Evolutionary conservation across 768 basidiomycete genomes (phyloP).

Genomic region (Psilocybe azurescens): DNA sequence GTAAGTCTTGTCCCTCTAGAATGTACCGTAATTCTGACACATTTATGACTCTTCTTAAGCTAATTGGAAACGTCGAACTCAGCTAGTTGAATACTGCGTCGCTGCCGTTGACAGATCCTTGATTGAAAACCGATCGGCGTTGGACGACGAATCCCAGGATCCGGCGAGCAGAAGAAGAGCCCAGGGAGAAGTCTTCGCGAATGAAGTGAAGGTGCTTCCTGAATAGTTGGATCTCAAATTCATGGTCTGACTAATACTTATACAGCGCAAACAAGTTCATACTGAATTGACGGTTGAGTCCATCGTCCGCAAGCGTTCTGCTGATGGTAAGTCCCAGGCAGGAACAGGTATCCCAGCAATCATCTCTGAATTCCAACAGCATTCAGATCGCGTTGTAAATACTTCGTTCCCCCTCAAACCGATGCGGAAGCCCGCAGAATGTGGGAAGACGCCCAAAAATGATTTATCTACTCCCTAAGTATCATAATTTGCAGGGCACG

Average conservation of each 20-base stretch:
- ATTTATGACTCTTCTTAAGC: slow-evolving; percentile 32
- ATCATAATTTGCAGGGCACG: background rate
- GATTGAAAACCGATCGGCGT: slow-evolving; percentile 54
- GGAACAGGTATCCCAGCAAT: background rate
- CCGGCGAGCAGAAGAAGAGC: slow-evolving; percentile 51
- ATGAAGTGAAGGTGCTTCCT: slow-evolving; percentile 70
- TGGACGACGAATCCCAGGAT: slow-evolving; percentile 49
- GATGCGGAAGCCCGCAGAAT: slow-evolving; percentile 55
- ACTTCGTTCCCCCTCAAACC: slow-evolving; percentile 69
- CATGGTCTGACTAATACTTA: background rate
- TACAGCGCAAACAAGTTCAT: slow-evolving; percentile 72
- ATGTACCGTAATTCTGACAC: slow-evolving; percentile 22
- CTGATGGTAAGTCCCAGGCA: slow-evolving; percentile 61
- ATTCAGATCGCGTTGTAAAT: slow-evolving; percentile 79
- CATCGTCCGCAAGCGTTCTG: slow-evolving; percentile 71
- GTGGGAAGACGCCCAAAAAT: slow-evolving; percentile 35
- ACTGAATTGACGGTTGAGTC: slow-evolving; percentile 77
- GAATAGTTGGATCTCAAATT: background rate
- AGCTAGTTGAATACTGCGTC: slow-evolving; percentile 80
- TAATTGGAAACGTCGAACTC: slow-evolving; percentile 76
- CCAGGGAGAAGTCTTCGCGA: slow-evolving; percentile 63
- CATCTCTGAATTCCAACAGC: slow-evolving; percentile 46
- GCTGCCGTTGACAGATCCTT: slow-evolving; percentile 69
- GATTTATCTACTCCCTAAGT: background rate
- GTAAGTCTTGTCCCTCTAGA: slow-evolving; percentile 46